Evolutionary conservation across 192 early-diverging fungal genomes (phyloP).

Genomic region (Umbelopsis isabellina): DNA sequence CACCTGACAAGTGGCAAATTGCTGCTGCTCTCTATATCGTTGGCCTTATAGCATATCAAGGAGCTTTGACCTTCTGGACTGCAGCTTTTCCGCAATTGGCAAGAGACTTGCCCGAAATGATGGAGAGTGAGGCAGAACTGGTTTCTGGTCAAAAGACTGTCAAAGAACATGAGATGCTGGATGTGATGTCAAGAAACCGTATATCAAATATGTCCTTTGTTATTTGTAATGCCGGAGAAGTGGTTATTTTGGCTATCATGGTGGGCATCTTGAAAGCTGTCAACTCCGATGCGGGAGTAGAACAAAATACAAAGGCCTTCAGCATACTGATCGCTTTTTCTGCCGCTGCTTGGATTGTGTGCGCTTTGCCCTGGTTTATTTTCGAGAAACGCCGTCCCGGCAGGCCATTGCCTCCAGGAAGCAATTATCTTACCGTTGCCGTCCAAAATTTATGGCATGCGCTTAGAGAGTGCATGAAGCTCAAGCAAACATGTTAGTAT

Average conservation of each 20-base stretch:
- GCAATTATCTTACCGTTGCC: slow-evolving; percentile 1
- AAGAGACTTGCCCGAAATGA: slow-evolving; percentile 17
- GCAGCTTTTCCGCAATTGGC: slow-evolving; percentile 19
- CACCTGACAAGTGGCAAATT: slow-evolving; percentile 11
- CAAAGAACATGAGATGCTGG: slow-evolving; percentile 12
- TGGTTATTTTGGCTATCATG: slow-evolving; percentile 20
- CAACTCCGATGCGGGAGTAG: slow-evolving; percentile 17
- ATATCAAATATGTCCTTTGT: slow-evolving; percentile 24
- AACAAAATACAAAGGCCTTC: slow-evolving; percentile 17
- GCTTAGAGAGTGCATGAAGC: slow-evolving; percentile 15
- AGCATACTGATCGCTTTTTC: slow-evolving; percentile 24
- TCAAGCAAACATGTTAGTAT: slow-evolving; percentile 21
- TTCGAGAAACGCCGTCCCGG: slow-evolving; percentile 9
- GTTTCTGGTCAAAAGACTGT: background rate
- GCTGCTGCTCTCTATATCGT: slow-evolving; percentile 4
- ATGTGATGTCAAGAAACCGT: slow-evolving; percentile 14
- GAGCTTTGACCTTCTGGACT: slow-evolving; percentile 20
- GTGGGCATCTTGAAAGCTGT: slow-evolving; percentile 12
- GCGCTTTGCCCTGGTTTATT: slow-evolving; percentile 17
- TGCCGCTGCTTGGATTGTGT: slow-evolving; percentile 11
- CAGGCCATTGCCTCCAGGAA: background rate
- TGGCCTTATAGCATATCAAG: slow-evolving; percentile 18
- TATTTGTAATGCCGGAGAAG: slow-evolving; percentile 20
- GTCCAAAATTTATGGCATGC: slow-evolving; percentile 7
- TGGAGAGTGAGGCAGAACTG: slow-evolving; percentile 5